A percentile compares a stretch with the other conserved stretches of the same genome.
phyloP scores from a whole-genome alignment of 768 basidiomycete genomes.

The Trametes cubensis region DNA sequence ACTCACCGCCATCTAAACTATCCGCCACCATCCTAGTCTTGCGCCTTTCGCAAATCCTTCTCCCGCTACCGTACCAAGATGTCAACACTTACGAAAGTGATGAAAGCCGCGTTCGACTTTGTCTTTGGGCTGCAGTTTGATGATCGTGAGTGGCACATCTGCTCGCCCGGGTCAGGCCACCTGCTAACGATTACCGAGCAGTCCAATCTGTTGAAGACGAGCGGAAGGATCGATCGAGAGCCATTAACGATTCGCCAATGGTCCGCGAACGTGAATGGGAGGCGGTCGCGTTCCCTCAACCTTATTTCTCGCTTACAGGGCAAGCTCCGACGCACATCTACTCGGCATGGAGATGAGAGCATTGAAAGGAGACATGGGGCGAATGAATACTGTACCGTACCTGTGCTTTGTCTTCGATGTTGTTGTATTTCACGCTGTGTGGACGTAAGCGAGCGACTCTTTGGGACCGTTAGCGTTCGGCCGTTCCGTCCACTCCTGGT shows the following conservation, averaged over 20 bases:
- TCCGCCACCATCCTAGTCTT: neutral
- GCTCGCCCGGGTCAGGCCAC: neutral
- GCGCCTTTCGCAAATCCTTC: neutral
- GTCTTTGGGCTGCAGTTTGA: constrained; percentile 13
- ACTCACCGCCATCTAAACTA: neutral
- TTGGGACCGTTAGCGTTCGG: too few relatives aligned
- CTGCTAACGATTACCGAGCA: neutral
- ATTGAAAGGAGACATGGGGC: neutral
- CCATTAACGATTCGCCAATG: neutral
- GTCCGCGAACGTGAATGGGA: constrained; percentile 1
- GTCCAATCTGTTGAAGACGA: constrained; percentile 3
- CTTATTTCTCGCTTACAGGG: constrained; percentile 3
- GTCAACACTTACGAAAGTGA: neutral
- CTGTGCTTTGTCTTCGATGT: neutral
- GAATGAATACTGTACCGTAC: neutral
- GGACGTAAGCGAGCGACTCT: too few relatives aligned
- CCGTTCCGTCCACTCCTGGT: too few relatives aligned
- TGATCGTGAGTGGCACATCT: neutral
- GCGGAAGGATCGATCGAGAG: neutral
- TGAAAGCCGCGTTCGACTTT: constrained; percentile 14
- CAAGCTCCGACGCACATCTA: constrained; percentile 5
- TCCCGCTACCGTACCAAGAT: neutral
- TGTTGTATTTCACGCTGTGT: neutral
- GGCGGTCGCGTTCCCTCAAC: neutral
- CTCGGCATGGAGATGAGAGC: constrained; percentile 4